A percentile compares a stretch with the other conserved stretches of the same genome.
Conservation (phyloP, 495 filamentous ascomycete genomes). For the Tuber calosporum region DNA sequence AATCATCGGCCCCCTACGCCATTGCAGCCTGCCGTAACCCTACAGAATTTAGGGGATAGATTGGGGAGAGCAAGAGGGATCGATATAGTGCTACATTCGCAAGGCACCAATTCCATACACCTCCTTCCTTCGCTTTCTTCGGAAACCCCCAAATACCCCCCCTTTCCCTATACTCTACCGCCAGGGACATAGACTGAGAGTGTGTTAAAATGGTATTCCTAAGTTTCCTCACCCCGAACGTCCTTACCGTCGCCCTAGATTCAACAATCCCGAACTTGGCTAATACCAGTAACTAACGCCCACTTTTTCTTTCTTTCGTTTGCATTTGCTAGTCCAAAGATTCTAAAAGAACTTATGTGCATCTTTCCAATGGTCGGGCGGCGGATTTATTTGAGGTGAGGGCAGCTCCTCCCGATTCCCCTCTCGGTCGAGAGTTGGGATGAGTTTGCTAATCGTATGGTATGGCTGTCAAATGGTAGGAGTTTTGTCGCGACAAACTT, state of each 20-base stretch:
- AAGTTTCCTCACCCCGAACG: background rate
- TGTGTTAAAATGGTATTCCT: background rate
- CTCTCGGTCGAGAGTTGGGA: background rate
- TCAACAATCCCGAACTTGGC: background rate
- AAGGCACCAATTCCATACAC: background rate
- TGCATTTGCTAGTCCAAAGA: slow-evolving; percentile 60
- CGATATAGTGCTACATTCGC: background rate
- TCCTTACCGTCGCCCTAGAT: background rate
- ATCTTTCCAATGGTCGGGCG: slow-evolving; percentile 70
- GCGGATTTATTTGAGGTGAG: slow-evolving; percentile 76
- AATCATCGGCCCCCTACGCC: background rate
- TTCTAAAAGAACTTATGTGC: slow-evolving; percentile 74
- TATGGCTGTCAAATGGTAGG: slow-evolving; percentile 35
- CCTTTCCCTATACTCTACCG: background rate
- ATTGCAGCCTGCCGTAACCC: background rate
- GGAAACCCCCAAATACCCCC: background rate
- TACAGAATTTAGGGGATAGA: background rate
- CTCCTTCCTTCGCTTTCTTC: background rate
- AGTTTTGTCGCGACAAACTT: slow-evolving; percentile 64
- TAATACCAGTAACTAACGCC: background rate
- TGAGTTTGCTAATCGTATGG: background rate
- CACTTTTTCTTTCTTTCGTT: background rate
- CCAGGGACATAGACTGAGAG: background rate
- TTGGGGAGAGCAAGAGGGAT: background rate
- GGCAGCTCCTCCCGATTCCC: background rate